A percentile compares a stretch with the other conserved stretches of the same genome.
These are phyloP conservation scores for Vigna mungo DNA, from an alignment of 306 rosid genomes.

Conservation along the genomic window DNA sequence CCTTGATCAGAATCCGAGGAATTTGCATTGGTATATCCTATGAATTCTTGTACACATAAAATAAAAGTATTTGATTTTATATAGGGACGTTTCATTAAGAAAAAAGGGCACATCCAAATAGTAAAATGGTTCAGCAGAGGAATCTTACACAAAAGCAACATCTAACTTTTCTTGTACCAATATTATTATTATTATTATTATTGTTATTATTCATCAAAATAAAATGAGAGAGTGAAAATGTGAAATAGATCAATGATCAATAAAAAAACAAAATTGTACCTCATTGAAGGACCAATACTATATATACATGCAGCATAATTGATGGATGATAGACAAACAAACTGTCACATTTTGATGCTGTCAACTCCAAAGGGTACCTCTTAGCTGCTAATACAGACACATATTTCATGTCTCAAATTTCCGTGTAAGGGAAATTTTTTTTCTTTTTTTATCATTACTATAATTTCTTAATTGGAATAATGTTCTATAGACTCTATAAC, in stretches of 20 bases:
- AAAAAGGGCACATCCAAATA: too few relatives aligned
- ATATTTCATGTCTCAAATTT: constrained; percentile 22
- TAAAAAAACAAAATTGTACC: constrained; percentile 10
- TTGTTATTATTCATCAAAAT: too few relatives aligned
- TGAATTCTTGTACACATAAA: too few relatives aligned
- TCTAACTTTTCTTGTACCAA: not conserved
- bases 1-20: too few relatives aligned
- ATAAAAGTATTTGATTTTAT: too few relatives aligned
- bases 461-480: constrained; percentile 23
- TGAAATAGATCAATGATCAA: constrained; percentile 26
- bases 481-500: constrained; percentile 4
- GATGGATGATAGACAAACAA: constrained; percentile 39
- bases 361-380: constrained; percentile 37
- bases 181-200: too few relatives aligned
- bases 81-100: too few relatives aligned
- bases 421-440: not conserved
- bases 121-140: not conserved
- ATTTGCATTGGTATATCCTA: too few relatives aligned
- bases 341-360: constrained; percentile 35
- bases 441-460: not conserved
- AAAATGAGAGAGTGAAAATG: constrained; percentile 19
- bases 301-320: constrained; percentile 31
- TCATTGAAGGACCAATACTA: constrained; percentile 18
- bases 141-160: not conserved
- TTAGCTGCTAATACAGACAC: constrained; percentile 39